These are phyloP conservation scores for Alternaria sp. DNA, from an alignment of 2,329 filamentous ascomycete genomes.

Conservation along the genomic window DNA sequence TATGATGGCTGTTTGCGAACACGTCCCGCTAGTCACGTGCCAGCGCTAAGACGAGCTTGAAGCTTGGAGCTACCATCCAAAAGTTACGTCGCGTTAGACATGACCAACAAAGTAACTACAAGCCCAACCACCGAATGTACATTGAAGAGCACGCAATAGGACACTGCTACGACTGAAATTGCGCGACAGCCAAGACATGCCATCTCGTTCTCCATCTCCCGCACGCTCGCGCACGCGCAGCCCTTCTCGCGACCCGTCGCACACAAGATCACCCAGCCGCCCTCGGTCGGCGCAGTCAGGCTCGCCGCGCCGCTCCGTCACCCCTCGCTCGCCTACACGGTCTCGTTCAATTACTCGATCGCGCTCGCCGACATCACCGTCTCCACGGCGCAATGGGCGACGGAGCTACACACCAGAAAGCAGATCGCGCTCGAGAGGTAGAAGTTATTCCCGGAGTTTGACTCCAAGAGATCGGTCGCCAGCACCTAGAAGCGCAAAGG, in stretches of 20 bases:
- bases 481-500: constrained; percentile 49
- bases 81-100: constrained; percentile 23
- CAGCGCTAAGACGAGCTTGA: constrained; percentile 9
- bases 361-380: constrained; percentile 29
- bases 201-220: constrained; percentile 34
- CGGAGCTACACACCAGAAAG: constrained; percentile 41
- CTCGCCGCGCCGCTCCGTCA: constrained; percentile 46
- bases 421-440: constrained; percentile 37
- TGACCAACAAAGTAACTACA: background rate
- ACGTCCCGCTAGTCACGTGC: constrained; percentile 18
- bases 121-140: background rate
- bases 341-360: constrained; percentile 46
- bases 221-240: constrained; percentile 43
- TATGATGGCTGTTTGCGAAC: constrained; percentile 7
- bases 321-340: constrained; percentile 45
- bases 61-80: constrained; percentile 12
- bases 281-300: constrained; percentile 32
- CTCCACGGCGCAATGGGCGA: constrained; percentile 46
- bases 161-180: background rate
- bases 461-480: constrained; percentile 43
- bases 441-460: constrained; percentile 45
- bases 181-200: constrained; percentile 11
- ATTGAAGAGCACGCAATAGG: background rate
- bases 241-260: constrained; percentile 51
- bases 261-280: constrained; percentile 34